Percentiles rank a stretch among this genome's conserved stretches.
Conservation (phyloP, 306 rosid species). For the Cucurbita ficifolia region DNA sequence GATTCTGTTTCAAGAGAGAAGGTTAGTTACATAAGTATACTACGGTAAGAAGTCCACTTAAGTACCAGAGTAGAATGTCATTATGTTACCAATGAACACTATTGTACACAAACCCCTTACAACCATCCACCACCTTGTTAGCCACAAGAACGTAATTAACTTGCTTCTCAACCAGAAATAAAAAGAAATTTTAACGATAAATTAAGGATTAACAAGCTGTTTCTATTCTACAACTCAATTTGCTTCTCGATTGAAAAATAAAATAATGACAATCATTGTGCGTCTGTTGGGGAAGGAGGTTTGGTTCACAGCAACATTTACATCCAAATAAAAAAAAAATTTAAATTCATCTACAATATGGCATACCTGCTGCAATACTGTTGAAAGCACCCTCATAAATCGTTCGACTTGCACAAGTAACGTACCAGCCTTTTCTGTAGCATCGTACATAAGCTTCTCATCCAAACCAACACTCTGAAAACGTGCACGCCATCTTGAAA, state of each 20-base stretch:
- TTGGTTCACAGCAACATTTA: background rate
- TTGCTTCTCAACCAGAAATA: background rate
- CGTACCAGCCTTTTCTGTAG: slow-evolving; percentile 88
- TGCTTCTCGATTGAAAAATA: background rate
- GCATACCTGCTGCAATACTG: slow-evolving; percentile 88
- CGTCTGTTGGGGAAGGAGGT: too few species aligned
- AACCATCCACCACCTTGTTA: background rate
- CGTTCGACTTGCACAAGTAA: slow-evolving; percentile 88
- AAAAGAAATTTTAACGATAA: background rate
- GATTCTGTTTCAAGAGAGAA: background rate
- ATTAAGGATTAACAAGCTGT: background rate
- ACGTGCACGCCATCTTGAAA: slow-evolving; percentile 88
- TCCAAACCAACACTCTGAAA: slow-evolving; percentile 72
- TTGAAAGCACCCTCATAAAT: slow-evolving; percentile 80
- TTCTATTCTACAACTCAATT: background rate
- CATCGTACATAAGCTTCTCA: slow-evolving; percentile 56
- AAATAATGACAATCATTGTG: background rate
- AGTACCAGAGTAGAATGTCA: background rate
- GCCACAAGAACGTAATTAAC: background rate
- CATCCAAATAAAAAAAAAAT: background rate
- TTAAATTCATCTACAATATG: background rate
- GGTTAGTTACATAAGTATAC: background rate
- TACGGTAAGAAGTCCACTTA: background rate
- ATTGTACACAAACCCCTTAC: background rate
- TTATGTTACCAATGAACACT: background rate